A percentile compares a stretch with the other conserved stretches of the same genome.
Evolutionary conservation across 2,329 filamentous ascomycete species (phyloP).

Genomic region (Hymenoscyphus scutula): DNA sequence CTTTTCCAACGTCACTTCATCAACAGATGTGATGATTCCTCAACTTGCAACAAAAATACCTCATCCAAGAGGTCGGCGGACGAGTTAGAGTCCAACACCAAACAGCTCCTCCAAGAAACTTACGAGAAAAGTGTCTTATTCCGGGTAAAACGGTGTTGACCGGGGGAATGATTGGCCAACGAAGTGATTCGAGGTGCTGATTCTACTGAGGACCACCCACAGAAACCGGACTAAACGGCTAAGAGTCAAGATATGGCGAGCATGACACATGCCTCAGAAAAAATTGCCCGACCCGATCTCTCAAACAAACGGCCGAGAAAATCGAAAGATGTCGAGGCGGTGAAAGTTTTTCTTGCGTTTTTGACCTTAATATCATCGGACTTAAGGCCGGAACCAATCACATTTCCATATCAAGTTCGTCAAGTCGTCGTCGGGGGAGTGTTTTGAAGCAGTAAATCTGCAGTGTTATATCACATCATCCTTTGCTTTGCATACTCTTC

Average conservation of each 20-base stretch:
- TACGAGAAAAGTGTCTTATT: slow-evolving; percentile 18
- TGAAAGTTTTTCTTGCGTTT: slow-evolving; percentile 19
- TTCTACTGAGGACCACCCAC: background rate
- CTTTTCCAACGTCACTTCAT: slow-evolving; percentile 26
- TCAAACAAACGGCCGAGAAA: slow-evolving; percentile 18
- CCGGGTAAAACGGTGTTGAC: slow-evolving; percentile 21
- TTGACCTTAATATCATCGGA: slow-evolving; percentile 9
- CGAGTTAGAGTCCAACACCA: slow-evolving; percentile 16
- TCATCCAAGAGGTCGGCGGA: slow-evolving; percentile 5
- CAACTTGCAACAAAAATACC: background rate
- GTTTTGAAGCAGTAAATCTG: slow-evolving; percentile 10
- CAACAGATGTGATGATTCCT: slow-evolving; percentile 1
- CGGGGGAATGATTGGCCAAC: slow-evolving; percentile 15
- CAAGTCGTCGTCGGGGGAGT: background rate
- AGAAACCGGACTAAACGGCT: background rate
- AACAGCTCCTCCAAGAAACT: slow-evolving; percentile 14
- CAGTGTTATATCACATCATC: slow-evolving; percentile 17
- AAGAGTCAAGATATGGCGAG: slow-evolving; percentile 9
- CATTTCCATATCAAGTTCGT: background rate
- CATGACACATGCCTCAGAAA: slow-evolving; percentile 14
- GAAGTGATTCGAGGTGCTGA: slow-evolving; percentile 12
- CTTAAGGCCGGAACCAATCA: slow-evolving; percentile 4
- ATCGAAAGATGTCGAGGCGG: slow-evolving; percentile 12
- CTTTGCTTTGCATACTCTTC: slow-evolving; percentile 1
- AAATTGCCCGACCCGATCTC: slow-evolving; percentile 8